A percentile compares a stretch with the other conserved stretches of the same genome.
phyloP scores from a whole-genome alignment of 208 protist species.

The Leishmania aethiopica region DNA sequence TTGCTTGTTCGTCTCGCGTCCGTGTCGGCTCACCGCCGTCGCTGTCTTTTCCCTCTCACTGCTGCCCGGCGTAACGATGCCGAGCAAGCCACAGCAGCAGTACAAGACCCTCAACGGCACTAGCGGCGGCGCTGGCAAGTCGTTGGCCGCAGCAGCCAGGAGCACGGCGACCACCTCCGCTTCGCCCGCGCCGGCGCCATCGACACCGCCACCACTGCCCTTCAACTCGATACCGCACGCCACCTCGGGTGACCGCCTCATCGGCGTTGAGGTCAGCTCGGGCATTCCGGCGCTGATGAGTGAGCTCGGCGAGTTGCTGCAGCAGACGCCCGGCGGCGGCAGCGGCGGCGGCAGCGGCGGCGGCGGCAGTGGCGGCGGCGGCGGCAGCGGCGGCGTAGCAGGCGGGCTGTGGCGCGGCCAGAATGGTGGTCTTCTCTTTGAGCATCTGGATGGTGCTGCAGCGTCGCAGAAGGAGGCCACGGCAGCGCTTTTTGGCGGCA shows the following conservation, averaged over 20 bases:
- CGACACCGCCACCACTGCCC: slow-evolving; percentile 8
- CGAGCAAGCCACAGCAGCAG: slow-evolving; percentile 16
- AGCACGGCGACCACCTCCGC: not conserved
- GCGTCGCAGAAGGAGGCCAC: slow-evolving; percentile 1
- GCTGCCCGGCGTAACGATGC: slow-evolving; percentile 8
- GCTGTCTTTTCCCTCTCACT: not conserved
- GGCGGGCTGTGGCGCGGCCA: slow-evolving; percentile 26
- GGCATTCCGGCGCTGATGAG: slow-evolving; percentile 36
- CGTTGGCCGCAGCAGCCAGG: slow-evolving; percentile 1
- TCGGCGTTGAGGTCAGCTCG: slow-evolving; percentile 30
- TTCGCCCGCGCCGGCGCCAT: slow-evolving; percentile 1
- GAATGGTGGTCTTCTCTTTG: slow-evolving; percentile 39
- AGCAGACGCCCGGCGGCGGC: slow-evolving; percentile 26
- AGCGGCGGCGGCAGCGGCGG: slow-evolving; percentile 1
- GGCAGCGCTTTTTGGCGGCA: slow-evolving; percentile 17
- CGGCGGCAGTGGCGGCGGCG: not conserved
- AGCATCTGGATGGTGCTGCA: slow-evolving; percentile 15
- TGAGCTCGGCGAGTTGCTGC: slow-evolving; percentile 32
- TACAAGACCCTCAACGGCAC: slow-evolving; percentile 10
- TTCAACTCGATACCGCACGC: slow-evolving; percentile 35
- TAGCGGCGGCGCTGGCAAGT: slow-evolving; percentile 9
- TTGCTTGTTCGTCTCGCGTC: not conserved
- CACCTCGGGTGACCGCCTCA: slow-evolving; percentile 28
- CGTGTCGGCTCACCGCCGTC: not conserved
- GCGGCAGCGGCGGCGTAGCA: slow-evolving; percentile 2